These are phyloP conservation scores for Penicillium sp. DNA, from an alignment of 2,329 filamentous ascomycete species.

Conservation along the genomic window DNA sequence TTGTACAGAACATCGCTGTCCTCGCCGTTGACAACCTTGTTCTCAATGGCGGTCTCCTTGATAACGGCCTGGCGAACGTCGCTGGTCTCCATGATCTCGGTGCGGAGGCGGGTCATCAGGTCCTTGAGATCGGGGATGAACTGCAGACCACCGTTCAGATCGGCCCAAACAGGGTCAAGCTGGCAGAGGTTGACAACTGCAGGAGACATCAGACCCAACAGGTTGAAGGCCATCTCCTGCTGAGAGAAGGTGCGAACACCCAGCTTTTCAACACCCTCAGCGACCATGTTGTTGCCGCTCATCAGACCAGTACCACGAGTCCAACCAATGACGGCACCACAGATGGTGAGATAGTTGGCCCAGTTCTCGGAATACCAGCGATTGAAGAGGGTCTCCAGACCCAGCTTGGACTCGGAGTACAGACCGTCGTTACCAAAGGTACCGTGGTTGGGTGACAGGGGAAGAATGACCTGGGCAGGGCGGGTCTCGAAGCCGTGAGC, in stretches of 20 bases:
- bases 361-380: slow-evolving; percentile 97
- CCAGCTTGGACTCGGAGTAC: slow-evolving; percentile 97
- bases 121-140: slow-evolving; percentile 96
- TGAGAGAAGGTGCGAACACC: slow-evolving; percentile 98
- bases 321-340: slow-evolving; percentile 98
- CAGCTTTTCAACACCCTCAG: slow-evolving; percentile 93
- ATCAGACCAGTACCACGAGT: slow-evolving; percentile 97
- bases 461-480: slow-evolving; percentile 93
- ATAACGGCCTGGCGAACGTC: slow-evolving; percentile 91
- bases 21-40: slow-evolving; percentile 95
- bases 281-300: slow-evolving; percentile 96
- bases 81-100: slow-evolving; percentile 92
- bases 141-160: slow-evolving; percentile 95
- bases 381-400: slow-evolving; percentile 95
- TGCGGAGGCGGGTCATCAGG: slow-evolving; percentile 88
- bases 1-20: slow-evolving; percentile 90
- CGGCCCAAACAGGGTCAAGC: slow-evolving; percentile 90
- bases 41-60: slow-evolving; percentile 94
- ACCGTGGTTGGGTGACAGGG: slow-evolving; percentile 95
- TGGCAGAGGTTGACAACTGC: slow-evolving; percentile 94
- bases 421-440: slow-evolving; percentile 98
- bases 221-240: slow-evolving; percentile 99
- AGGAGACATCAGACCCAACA: slow-evolving; percentile 93
- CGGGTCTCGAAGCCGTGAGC: slow-evolving; percentile 88
- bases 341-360: slow-evolving; percentile 97